Evolutionary conservation across 768 basidiomycete genomes (phyloP).

Genomic region (Mycena olivaceomarginata): DNA sequence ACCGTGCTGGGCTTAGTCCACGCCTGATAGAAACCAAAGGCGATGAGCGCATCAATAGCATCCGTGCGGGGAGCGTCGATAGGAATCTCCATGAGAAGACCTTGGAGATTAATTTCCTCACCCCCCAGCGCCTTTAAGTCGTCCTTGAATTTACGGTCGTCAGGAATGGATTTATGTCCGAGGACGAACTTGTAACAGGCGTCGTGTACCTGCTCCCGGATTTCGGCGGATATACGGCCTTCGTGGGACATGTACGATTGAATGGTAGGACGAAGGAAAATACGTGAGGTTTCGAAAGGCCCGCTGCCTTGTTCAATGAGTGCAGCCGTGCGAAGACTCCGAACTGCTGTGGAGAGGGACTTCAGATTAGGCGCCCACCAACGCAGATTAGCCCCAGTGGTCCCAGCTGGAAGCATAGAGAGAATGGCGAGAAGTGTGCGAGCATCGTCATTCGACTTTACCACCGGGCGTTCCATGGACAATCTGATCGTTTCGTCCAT

Average conservation of each 20-base stretch:
- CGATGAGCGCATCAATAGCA: slow-evolving; percentile 42
- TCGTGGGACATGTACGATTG: slow-evolving; percentile 42
- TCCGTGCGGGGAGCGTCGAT: neutral
- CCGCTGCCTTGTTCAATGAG: slow-evolving; percentile 24
- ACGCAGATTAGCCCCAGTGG: slow-evolving; percentile 34
- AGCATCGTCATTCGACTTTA: neutral
- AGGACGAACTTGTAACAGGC: slow-evolving; percentile 42
- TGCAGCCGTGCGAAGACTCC: slow-evolving; percentile 18
- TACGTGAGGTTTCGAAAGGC: neutral
- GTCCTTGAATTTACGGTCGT: slow-evolving; percentile 7
- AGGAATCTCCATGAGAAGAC: slow-evolving; percentile 38
- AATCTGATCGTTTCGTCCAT: slow-evolving; percentile 18
- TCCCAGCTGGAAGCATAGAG: slow-evolving; percentile 51
- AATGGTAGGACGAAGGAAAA: slow-evolving; percentile 40
- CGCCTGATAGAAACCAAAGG: slow-evolving; percentile 42
- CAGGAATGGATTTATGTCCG: slow-evolving; percentile 28
- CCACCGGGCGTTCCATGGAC: neutral
- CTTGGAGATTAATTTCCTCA: slow-evolving; percentile 26
- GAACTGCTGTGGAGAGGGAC: slow-evolving; percentile 20
- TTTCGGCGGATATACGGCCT: slow-evolving; percentile 22
- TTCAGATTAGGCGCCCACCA: slow-evolving; percentile 33
- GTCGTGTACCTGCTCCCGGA: slow-evolving; percentile 32
- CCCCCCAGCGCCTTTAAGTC: slow-evolving; percentile 11
- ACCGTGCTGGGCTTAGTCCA: slow-evolving; percentile 37
- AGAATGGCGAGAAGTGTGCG: slow-evolving; percentile 32